phyloP scores from a whole-genome alignment of 495 filamentous ascomycete species.

The Podospora pseudopauciseta region DNA sequence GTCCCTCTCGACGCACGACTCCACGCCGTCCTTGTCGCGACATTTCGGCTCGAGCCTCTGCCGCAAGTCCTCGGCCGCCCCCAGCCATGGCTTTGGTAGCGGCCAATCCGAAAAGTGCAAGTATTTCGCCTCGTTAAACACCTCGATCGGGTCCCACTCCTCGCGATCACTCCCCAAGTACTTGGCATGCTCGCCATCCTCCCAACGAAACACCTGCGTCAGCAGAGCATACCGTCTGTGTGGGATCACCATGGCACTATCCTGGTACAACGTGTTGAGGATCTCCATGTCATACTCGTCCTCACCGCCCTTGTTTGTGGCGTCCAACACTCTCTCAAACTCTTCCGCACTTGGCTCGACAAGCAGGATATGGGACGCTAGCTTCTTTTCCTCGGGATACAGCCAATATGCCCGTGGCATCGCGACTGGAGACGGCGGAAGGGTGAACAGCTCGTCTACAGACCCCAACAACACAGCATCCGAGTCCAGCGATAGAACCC shows the following conservation, averaged over 20 bases:
- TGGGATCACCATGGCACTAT: constrained; percentile 67
- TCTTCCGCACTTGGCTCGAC: constrained; percentile 57
- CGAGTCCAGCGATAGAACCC: constrained; percentile 66
- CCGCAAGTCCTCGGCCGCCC: constrained; percentile 49
- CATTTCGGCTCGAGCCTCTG: constrained; percentile 57
- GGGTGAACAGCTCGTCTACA: constrained; percentile 72
- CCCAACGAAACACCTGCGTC: constrained; percentile 63
- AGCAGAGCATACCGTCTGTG: constrained; percentile 69
- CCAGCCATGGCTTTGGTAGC: constrained; percentile 72
- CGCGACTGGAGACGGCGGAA: constrained; percentile 57
- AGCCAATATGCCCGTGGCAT: constrained; percentile 74
- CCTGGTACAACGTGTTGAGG: constrained; percentile 64
- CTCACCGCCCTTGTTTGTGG: constrained; percentile 36
- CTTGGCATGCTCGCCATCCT: constrained; percentile 46
- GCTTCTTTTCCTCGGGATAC: constrained; percentile 46
- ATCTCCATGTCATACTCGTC: constrained; percentile 70
- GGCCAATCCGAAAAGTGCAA: constrained; percentile 84
- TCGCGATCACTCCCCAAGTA: constrained; percentile 63
- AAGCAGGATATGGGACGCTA: constrained; percentile 63
- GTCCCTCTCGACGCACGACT: constrained; percentile 58
- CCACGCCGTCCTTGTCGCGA: constrained; percentile 32
- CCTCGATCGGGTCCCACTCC: constrained; percentile 63
- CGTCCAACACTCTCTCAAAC: constrained; percentile 51
- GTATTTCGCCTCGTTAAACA: constrained; percentile 64
- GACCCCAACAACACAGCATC: constrained; percentile 60